Base-by-base conservation (phyloP, 176 grass and related monocot species). In the Cenchrus fungigraminus region DNA sequence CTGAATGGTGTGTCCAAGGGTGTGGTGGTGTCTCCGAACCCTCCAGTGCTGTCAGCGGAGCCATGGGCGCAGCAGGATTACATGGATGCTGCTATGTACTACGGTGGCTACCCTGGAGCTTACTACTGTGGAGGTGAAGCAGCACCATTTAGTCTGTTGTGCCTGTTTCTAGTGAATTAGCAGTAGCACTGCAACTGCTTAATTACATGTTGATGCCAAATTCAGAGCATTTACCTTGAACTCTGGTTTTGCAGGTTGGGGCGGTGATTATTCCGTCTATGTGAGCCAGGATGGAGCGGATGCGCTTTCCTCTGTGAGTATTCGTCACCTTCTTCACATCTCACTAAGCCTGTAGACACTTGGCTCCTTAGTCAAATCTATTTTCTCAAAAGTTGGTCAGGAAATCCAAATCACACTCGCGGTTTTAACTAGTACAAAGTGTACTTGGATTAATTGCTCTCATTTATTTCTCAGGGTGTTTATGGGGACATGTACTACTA, bases 401-500 rank as follows among this genome's bases (percentile, higher is more conserved):
- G 42, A 53, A 34, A 45, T 77, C 13, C 49, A 54, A 67, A 29
- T 10, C 15, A 15, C 68, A 63, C 31, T 5, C 80, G 29, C 22
- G 43, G 15, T 47, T 46, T 60, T 15, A 44, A 49, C 17, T 46
- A 3, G 31, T 86, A 52, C 25, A 68, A 71, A 1, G 71, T 80
- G 59, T 77, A 91, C 52, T 43, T 14, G 62, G 71, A 61, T 61
- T 29, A 77, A 82, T 16, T 34, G 28, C 7, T 78, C 61, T 56
- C 10, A 3, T 58, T 75, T 88, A 16, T 59, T 86, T 59, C 65
- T 13, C 40, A 83, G 92, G 92, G 89, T 65, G 71, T 72, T 55
- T 91, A 94, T 85, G 89, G 79, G 73, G 91, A 93, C 58, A 83
- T 91, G 78, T 88, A 93, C 79, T 91, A 89, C 54, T 91, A 94